A percentile compares a stretch with the other conserved stretches of the same genome.
These are phyloP conservation scores for Theobroma cacao DNA, from an alignment of 345 rosid species.

Conservation along the genomic window DNA sequence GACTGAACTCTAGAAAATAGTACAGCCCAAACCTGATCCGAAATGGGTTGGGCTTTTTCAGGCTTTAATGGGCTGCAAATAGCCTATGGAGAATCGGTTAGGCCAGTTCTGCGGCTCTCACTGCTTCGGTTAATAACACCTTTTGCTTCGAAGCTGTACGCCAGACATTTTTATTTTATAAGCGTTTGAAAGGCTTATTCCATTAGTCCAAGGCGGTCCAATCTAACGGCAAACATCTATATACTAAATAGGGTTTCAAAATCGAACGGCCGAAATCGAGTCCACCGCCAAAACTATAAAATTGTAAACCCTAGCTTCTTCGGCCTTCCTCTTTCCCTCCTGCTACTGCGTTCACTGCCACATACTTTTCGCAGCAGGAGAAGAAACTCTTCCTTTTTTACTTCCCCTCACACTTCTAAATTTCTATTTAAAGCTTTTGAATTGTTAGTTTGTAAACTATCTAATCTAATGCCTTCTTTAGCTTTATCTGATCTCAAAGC, in stretches of 20 bases:
- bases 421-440: not conserved
- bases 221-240: constrained; percentile 27
- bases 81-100: not conserved
- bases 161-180: too few species aligned
- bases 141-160: too few species aligned
- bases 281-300: constrained; percentile 25
- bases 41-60: not conserved
- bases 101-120: not conserved
- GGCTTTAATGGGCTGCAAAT: not conserved
- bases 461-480: constrained; percentile 54
- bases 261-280: constrained; percentile 34
- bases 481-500: constrained; percentile 33
- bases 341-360: constrained; percentile 31
- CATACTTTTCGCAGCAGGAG: constrained; percentile 31
- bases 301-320: constrained; percentile 21
- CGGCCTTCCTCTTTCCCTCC: constrained; percentile 25
- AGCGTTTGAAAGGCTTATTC: not conserved
- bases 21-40: not conserved
- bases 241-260: constrained; percentile 2
- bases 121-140: too few species aligned
- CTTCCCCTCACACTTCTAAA: too few species aligned
- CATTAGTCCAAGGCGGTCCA: not conserved
- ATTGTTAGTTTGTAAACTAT: not conserved
- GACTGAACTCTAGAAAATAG: too few species aligned
- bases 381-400: not conserved